Evolutionary conservation across 2,329 filamentous ascomycete species (phyloP).

Genomic region (Dothistroma septosporum): DNA sequence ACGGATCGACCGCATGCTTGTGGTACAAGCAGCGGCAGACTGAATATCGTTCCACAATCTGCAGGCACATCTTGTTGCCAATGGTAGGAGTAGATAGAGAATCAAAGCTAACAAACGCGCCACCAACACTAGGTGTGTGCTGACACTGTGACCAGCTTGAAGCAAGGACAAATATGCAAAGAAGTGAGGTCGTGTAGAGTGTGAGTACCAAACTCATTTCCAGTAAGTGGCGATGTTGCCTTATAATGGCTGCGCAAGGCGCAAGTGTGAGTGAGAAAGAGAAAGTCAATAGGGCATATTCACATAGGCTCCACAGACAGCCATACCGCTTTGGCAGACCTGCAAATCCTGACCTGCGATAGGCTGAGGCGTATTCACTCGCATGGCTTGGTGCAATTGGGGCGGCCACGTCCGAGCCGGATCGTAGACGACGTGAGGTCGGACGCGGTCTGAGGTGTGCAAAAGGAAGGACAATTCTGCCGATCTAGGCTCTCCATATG

Average conservation of each 20-base stretch:
- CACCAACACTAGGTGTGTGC: not conserved
- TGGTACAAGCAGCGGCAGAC: constrained; percentile 87
- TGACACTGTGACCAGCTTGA: not conserved
- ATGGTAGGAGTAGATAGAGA: not conserved
- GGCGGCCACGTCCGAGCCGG: not conserved
- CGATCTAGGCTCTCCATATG: not conserved
- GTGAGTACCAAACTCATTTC: not conserved
- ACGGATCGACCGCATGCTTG: constrained; percentile 80
- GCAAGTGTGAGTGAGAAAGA: not conserved
- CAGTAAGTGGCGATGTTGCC: not conserved
- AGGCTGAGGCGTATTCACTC: not conserved
- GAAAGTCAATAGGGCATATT: not conserved
- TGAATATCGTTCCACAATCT: constrained; percentile 79
- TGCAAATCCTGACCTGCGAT: not conserved
- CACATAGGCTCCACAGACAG: not conserved
- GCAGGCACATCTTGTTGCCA: constrained; percentile 69
- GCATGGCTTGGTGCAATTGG: not conserved
- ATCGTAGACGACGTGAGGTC: not conserved
- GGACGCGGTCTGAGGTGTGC: constrained; percentile 1
- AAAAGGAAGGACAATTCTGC: not conserved
- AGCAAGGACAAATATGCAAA: not conserved
- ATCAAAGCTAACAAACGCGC: constrained; percentile 1
- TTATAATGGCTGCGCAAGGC: not conserved
- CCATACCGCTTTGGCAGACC: constrained; percentile 2
- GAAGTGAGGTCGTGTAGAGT: not conserved